Base-by-base conservation (phyloP, 257 asterid species). In the Solanum habrochaites region DNA sequence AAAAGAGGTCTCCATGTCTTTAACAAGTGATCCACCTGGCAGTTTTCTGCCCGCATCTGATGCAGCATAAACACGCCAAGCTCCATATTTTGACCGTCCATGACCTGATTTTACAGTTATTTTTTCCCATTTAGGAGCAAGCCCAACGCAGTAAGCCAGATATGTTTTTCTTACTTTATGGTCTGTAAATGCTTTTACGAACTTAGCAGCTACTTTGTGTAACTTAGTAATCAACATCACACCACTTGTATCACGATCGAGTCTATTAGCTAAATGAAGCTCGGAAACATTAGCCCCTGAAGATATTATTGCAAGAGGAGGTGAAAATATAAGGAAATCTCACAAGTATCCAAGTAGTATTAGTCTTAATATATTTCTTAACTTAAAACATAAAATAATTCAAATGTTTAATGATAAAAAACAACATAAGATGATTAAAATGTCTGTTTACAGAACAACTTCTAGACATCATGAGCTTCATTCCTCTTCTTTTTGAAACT, bases 241-340 rank as follows among this genome's bases (percentile, higher is more conserved):
- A 39, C 99, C 99, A 88, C 98, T 95, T 7, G 99, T 97, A 85
- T 97, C 98, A 6, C 99, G 98, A 89, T 97, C 99, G 27, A 97
- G 98, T 91, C 99, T 90, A 58, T 97, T 97, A 5, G 97, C 95
- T 83, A 97, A 89, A 93, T 95, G 98, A 87, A 95, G 93, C 89
- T 97, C 96, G 49, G 86, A 90, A 77, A 80, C 72, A 6, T 87
- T 88, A 42, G 18, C 92, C 86, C 91, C 98, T 94, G 90, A 69
- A 88, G 40, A 71, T 60, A 88, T 80, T 60, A 88, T 80, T 49
- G 27, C n/a, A 80, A 35, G 58, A 39, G 45, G 35, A 35, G 52
- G 27, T 35, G 45, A 52, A 74, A 32, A 73, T 74, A 85, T 4
- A 60, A 29, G 85, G 58, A 45, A 85, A 43, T 35, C 43, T 42